Evolutionary conservation across 2,329 filamentous ascomycete species (phyloP).

Genomic region (Penicillium frequentans): DNA sequence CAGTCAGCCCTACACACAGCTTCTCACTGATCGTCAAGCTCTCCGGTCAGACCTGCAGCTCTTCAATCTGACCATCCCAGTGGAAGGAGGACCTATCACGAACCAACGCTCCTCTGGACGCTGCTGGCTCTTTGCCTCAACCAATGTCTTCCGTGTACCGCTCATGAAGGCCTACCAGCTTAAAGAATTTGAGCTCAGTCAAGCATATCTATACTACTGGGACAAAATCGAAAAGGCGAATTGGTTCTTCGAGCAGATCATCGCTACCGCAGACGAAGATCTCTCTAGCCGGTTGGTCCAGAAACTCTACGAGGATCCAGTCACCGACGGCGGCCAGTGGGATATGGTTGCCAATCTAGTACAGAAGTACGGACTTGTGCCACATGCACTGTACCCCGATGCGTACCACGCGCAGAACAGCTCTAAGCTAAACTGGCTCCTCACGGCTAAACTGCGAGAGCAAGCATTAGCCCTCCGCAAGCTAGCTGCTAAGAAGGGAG

Average conservation of each 20-base stretch:
- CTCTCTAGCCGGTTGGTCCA: slow-evolving; percentile 74
- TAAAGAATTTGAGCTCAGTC: slow-evolving; percentile 78
- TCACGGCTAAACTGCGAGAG: slow-evolving; percentile 86
- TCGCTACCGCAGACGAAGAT: slow-evolving; percentile 70
- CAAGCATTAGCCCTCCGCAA: slow-evolving; percentile 71
- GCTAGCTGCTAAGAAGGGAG: slow-evolving; percentile 47
- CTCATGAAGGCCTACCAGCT: slow-evolving; percentile 82
- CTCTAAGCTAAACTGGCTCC: slow-evolving; percentile 66
- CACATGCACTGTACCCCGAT: slow-evolving; percentile 78
- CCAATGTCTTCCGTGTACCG: slow-evolving; percentile 88
- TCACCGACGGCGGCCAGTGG: slow-evolving; percentile 85
- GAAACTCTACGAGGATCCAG: slow-evolving; percentile 64
- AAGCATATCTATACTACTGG: slow-evolving; percentile 88
- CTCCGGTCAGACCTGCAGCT: slow-evolving; percentile 71
- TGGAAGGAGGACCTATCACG: slow-evolving; percentile 79
- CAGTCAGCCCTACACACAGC: slow-evolving; percentile 63
- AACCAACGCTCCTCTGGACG: slow-evolving; percentile 79
- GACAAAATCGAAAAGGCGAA: slow-evolving; percentile 92
- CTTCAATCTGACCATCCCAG: slow-evolving; percentile 80
- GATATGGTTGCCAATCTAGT: slow-evolving; percentile 89
- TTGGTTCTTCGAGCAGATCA: slow-evolving; percentile 81
- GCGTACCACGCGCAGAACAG: slow-evolving; percentile 75
- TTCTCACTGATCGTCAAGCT: slow-evolving; percentile 65
- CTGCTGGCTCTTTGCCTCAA: slow-evolving; percentile 90
- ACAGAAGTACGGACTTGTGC: slow-evolving; percentile 83